Percentiles rank a stretch among this genome's conserved stretches.
phyloP scores from a whole-genome alignment of 2,329 filamentous ascomycete genomes.

The Calonectria leucothoes region DNA sequence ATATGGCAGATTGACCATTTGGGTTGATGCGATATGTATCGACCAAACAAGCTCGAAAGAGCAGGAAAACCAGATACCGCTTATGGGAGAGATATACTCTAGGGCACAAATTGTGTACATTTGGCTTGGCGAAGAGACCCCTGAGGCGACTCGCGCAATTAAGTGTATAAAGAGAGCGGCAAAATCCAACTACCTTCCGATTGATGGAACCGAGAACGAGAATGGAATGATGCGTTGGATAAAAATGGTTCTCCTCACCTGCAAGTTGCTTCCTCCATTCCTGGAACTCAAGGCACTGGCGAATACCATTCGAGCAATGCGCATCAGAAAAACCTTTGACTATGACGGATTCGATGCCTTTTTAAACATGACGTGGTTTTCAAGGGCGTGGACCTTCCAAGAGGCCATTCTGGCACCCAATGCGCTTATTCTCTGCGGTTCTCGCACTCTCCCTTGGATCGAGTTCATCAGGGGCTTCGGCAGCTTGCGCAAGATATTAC shows the following conservation, averaged over 20 bases:
- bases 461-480: neutral
- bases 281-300: neutral
- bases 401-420: neutral
- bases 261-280: neutral
- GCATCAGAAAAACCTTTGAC: neutral
- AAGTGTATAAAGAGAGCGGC: neutral
- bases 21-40: neutral
- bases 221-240: neutral
- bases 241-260: neutral
- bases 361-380: neutral
- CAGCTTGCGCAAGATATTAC: neutral
- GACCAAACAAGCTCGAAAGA: neutral
- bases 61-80: neutral
- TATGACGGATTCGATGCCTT: neutral
- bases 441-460: neutral
- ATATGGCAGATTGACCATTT: neutral
- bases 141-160: neutral
- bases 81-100: neutral
- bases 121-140: neutral
- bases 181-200: neutral
- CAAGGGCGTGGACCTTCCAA: neutral
- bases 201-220: neutral
- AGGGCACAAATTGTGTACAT: neutral
- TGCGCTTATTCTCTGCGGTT: neutral
- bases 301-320: neutral